Base-by-base conservation (phyloP, 2,329 filamentous ascomycete genomes). In the Diaporthe longicolla region DNA sequence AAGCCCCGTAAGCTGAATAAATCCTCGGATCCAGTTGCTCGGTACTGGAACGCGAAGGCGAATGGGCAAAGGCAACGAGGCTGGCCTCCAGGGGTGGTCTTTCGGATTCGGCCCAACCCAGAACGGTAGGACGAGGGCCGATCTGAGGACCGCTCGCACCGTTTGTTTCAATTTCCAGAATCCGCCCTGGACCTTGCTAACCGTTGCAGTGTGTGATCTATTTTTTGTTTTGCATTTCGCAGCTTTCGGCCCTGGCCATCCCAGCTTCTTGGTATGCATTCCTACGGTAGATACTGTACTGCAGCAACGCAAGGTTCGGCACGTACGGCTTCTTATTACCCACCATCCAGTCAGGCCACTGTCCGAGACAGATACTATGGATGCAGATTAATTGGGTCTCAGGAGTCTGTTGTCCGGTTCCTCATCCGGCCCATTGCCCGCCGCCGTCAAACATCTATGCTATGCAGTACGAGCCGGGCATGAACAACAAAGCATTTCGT, bases 21-120 rank as follows among this genome's bases (percentile, higher is more conserved):
- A 74, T 70, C 72, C 72, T 74, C 68, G 57, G 63, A 66, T 57
- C 71, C 71, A 59, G 43, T 21, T 26, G 43, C 71, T 75, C 58
- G 73, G 57, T 73, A 65, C 52, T 59, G 48, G 54, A 37, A 29
- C 37, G n/a, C 66, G 32, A 15, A n/a, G 61, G 55, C 63, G 48
- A 58, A 50, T 58, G 52, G 32, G 19, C 55, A 48, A 52, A 24
- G n/a, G 26, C 32, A 48, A 48, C 37, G 57, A 70, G 73, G 73
- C 73, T 70, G 55, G 55, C 57, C 50, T 58, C 40, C 57, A 37
- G 52, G 32, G 48, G 35, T 63, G 37, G 19, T 65, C 48, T 65
- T 13, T 54, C 57, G 37, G 21, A 35, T 55, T 37, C 35, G 45
- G 48, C 35, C 29, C 63, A 68, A 54, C 40, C 66, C 19, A 70